Percentiles rank a stretch among this genome's conserved stretches.
These are phyloP conservation scores for Ceratobasidium sp. DNA, from an alignment of 1,284 basidiomycete genomes.

Conservation along the genomic window DNA sequence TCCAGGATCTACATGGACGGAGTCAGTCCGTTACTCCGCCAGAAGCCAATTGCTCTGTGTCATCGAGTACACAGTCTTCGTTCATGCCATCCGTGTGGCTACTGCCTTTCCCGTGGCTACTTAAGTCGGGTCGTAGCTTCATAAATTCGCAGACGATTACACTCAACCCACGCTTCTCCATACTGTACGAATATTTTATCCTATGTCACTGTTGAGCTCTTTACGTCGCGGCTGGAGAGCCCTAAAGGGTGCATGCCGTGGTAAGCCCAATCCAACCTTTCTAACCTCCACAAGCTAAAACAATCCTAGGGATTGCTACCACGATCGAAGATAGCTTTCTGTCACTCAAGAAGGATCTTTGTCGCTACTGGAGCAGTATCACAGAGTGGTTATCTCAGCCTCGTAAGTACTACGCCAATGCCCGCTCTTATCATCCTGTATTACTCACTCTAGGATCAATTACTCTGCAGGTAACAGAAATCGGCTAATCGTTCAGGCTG, in stretches of 20 bases:
- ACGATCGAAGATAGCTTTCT: background rate
- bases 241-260: background rate
- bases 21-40: too few species aligned
- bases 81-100: too few species aligned
- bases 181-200: too few species aligned
- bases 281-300: background rate
- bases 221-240: background rate
- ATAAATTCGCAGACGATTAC: background rate
- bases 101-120: background rate
- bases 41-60: too few species aligned
- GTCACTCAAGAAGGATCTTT: background rate
- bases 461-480: background rate
- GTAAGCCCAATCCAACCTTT: background rate
- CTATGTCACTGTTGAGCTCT: background rate
- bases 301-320: background rate
- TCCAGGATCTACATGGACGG: too few species aligned
- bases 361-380: background rate
- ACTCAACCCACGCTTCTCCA: too few species aligned
- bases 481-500: background rate
- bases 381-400: background rate
- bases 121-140: background rate
- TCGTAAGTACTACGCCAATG: background rate
- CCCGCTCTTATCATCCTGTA: too few species aligned
- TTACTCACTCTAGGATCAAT: too few species aligned
- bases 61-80: background rate